Base-by-base conservation (phyloP, 495 filamentous ascomycete species). In the Aspergillus hancockii region DNA sequence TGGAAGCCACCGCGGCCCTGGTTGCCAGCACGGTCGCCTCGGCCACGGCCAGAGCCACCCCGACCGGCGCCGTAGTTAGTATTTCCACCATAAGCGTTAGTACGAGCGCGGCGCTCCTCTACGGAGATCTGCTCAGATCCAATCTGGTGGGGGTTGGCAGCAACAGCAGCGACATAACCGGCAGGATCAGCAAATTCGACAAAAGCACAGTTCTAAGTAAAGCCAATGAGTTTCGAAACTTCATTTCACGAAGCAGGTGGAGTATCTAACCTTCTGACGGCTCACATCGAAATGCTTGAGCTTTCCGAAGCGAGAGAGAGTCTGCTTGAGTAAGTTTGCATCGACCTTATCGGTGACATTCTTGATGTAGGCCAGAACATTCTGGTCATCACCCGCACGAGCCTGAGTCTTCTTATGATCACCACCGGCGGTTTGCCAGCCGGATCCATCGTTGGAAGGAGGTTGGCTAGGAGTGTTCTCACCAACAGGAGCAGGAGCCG, bases 331-430 rank as follows among this genome's bases (percentile, higher is more conserved):
- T 36, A 88, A 81, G 38, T 84, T 83, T 4, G 82, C 77, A 60
- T 88, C 79, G 19, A 98, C 85, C 76, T 90, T 90, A 2, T 94
- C 90, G 38, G 88, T 91, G 31, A 98, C 93, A 63, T 92, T 95
- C 81, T 94, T 96, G 68, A 98, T 88, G 69, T 97, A 98, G 16
- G 85, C 95, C 59, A 89, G 78, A 43, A 88, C 85, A 51, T 82
- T 83, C 54, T 87, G 83, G 57, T 90, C 87, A 63, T 90, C 87
- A 30, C 71, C 62, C 40, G 81, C 72, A 57, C 90, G 84, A 55
- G 85, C 83, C 74, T 93, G 90, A 49, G 86, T 85, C 78, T 93
- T 93, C 67, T 87, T 88, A 77, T 93, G 88, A 53, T 87, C 85
- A 49, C 75, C 71, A 40, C 87, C 89, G 38, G 91, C 91, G 54